phyloP scores from a whole-genome alignment of 2,329 filamentous ascomycete genomes.

The Paraphoma chrysanthemicola region DNA sequence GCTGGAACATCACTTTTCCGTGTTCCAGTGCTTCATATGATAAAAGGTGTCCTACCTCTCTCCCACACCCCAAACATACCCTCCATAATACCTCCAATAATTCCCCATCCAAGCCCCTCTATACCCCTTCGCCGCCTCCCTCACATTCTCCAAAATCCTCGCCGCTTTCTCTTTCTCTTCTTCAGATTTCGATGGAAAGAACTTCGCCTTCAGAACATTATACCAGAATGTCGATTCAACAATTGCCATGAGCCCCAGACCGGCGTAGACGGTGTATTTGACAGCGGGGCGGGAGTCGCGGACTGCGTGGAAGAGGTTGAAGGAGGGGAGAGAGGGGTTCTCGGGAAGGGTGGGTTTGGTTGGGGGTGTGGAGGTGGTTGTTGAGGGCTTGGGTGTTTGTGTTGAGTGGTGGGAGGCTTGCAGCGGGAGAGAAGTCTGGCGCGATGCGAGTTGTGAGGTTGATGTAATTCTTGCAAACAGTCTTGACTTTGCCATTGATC shows the following conservation, averaged over 20 bases:
- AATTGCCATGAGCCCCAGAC: conserved; percentile 25
- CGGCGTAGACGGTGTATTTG: conserved; percentile 34
- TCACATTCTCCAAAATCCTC: conserved; percentile 14
- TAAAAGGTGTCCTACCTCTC: conserved; percentile 4
- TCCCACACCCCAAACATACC: conserved; percentile 27
- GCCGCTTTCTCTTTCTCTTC: conserved; percentile 22
- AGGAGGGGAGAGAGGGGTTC: conserved; percentile 9
- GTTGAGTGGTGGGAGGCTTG: background rate
- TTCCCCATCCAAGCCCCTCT: conserved; percentile 24
- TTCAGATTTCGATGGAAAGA: conserved; percentile 22
- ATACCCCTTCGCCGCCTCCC: conserved; percentile 14
- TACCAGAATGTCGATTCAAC: conserved; percentile 39
- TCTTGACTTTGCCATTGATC: too few species aligned
- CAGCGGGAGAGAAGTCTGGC: background rate
- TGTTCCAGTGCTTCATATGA: too few species aligned
- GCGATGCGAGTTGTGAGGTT: background rate
- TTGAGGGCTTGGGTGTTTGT: too few species aligned
- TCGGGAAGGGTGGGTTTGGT: background rate
- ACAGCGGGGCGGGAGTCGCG: conserved; percentile 15
- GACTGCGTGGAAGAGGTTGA: conserved; percentile 27
- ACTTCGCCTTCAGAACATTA: conserved; percentile 33
- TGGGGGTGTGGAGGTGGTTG: background rate
- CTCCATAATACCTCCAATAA: conserved; percentile 25
- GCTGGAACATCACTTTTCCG: too few species aligned
- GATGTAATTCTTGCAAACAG: too few species aligned